A percentile compares a stretch with the other conserved stretches of the same genome.
Evolutionary conservation across 2,329 filamentous ascomycete species (phyloP).

Genomic region (Tricladium varicosporioides): DNA sequence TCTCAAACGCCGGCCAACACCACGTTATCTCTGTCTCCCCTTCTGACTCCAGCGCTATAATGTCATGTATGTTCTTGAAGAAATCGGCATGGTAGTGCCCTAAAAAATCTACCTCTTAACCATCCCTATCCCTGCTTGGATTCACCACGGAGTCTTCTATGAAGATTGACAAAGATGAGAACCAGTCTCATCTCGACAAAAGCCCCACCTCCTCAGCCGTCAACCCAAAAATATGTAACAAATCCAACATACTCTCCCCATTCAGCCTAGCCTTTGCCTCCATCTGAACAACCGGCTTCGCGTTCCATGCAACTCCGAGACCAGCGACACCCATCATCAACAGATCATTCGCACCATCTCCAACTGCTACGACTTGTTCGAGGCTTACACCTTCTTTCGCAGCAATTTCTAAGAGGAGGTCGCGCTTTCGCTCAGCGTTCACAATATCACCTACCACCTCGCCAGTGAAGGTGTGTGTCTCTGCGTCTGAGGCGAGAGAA

Average conservation of each 20-base stretch:
- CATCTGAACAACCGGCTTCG: conserved; percentile 78
- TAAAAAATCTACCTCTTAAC: too few relatives aligned
- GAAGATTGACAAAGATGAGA: too few relatives aligned
- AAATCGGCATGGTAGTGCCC: too few relatives aligned
- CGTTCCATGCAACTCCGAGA: conserved; percentile 79
- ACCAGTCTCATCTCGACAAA: conserved; percentile 33
- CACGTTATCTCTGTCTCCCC: not conserved
- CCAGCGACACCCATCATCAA: conserved; percentile 76
- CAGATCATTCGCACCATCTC: conserved; percentile 81
- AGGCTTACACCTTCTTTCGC: conserved; percentile 62
- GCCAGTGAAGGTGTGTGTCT: conserved; percentile 60
- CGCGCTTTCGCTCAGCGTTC: conserved; percentile 71
- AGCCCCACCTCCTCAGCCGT: conserved; percentile 60
- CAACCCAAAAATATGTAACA: conserved; percentile 74
- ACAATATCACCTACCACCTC: conserved; percentile 72
- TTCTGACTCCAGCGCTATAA: not conserved
- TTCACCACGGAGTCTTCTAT: too few relatives aligned
- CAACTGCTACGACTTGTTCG: conserved; percentile 69
- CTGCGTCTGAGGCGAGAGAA: conserved; percentile 65
- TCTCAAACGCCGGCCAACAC: not conserved
- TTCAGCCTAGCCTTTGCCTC: conserved; percentile 73
- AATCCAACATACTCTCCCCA: conserved; percentile 64
- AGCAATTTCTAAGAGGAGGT: conserved; percentile 70
- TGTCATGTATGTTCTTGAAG: too few relatives aligned
- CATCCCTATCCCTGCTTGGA: too few relatives aligned